Evolutionary conservation across 805 yeast species (phyloP).

Genomic region (Saccharomycopsis sp.): DNA sequence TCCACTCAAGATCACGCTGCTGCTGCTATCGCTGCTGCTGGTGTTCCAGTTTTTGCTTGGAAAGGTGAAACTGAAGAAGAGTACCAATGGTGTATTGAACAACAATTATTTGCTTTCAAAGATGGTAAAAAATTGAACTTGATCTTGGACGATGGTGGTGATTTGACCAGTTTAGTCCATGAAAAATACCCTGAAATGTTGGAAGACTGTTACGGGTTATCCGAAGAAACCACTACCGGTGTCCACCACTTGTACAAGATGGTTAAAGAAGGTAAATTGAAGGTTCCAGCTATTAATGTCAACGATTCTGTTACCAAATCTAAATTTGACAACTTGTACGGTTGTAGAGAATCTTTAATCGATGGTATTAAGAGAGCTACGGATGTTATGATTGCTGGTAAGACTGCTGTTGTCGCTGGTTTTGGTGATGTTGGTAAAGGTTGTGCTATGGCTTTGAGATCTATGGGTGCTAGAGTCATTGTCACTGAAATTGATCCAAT

Average conservation of each 20-base stretch:
- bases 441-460: slow-evolving; percentile 97
- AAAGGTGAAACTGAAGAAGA: slow-evolving; percentile 99
- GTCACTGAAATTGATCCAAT: slow-evolving; percentile 98
- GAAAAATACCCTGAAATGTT: slow-evolving; percentile 97
- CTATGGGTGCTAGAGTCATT: slow-evolving; percentile 98
- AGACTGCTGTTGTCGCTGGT: slow-evolving; percentile 98
- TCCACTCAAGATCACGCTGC: slow-evolving; percentile 99
- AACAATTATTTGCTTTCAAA: slow-evolving; percentile 97
- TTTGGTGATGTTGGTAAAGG: slow-evolving; percentile 99
- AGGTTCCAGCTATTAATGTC: slow-evolving; percentile 99
- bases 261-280: slow-evolving; percentile 79
- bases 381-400: slow-evolving; percentile 99
- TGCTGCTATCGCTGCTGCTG: slow-evolving; percentile 98
- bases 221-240: slow-evolving; percentile 99
- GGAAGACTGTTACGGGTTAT: slow-evolving; percentile 88
- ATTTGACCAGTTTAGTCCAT: slow-evolving; percentile 92
- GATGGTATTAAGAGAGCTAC: slow-evolving; percentile 99
- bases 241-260: slow-evolving; percentile 97
- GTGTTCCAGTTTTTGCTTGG: slow-evolving; percentile 99
- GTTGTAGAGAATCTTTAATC: slow-evolving; percentile 96
- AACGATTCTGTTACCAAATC: slow-evolving; percentile 99
- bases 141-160: slow-evolving; percentile 99
- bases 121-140: slow-evolving; percentile 91
- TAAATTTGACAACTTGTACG: slow-evolving; percentile 98
- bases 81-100: slow-evolving; percentile 98